Conservation (phyloP, 306 rosid species). For the Castanopsis chinensis region DNA sequence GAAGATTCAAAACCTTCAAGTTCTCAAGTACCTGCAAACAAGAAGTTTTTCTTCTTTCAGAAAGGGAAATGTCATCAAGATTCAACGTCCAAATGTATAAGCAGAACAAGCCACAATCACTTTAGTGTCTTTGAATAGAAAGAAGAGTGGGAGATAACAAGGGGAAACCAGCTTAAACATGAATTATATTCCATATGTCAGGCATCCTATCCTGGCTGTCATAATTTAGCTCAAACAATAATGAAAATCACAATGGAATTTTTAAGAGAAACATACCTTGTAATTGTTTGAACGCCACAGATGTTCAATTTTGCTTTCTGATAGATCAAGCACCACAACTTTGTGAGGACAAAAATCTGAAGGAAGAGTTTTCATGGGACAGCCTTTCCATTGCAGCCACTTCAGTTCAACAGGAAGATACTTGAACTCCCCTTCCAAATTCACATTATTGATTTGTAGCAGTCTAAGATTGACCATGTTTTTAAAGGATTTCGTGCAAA, state of each 20-base stretch:
- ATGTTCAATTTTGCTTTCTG: constrained; percentile 37
- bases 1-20: constrained; percentile 50
- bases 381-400: constrained; percentile 72
- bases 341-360: constrained; percentile 40
- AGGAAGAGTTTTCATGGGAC: constrained; percentile 44
- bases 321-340: constrained; percentile 62
- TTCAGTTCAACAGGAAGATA: constrained; percentile 45
- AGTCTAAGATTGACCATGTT: constrained; percentile 43
- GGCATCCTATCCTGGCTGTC: too few relatives aligned
- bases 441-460: constrained; percentile 56
- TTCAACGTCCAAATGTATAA: neutral
- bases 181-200: too few relatives aligned
- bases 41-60: neutral
- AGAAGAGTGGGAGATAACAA: too few relatives aligned
- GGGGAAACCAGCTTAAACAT: too few relatives aligned
- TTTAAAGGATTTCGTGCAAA: constrained; percentile 36
- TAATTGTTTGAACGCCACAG: constrained; percentile 22
- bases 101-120: neutral
- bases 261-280: constrained; percentile 30
- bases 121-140: neutral
- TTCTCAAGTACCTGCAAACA: constrained; percentile 46
- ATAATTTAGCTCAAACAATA: neutral
- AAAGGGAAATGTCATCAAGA: neutral
- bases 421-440: constrained; percentile 39
- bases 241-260: neutral